Evolutionary conservation across 352 stramenopile genomes (phyloP).

Genomic region (Phytophthora hybrid): DNA sequence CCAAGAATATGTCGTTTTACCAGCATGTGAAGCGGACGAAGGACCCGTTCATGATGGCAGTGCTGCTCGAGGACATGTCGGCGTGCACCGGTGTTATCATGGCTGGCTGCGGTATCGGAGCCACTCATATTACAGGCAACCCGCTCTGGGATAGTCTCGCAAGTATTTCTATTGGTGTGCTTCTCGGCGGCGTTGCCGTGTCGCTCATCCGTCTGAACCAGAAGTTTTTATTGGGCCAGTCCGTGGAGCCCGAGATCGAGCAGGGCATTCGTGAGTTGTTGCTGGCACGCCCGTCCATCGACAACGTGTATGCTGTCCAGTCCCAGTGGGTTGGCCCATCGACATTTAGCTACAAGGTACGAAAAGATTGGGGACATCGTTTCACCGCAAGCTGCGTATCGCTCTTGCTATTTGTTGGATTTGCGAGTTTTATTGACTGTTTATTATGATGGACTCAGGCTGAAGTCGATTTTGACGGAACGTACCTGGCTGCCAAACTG

Average conservation of each 20-base stretch:
- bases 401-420: neutral
- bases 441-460: conserved; percentile 59
- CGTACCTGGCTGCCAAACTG: conserved; percentile 96
- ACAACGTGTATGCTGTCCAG: conserved; percentile 96
- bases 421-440: conserved; percentile 3
- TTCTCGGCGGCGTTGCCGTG: conserved; percentile 95
- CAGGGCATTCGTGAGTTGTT: conserved; percentile 80
- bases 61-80: conserved; percentile 97
- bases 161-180: conserved; percentile 94
- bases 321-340: conserved; percentile 98
- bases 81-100: conserved; percentile 98
- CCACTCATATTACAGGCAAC: conserved; percentile 92
- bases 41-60: conserved; percentile 97
- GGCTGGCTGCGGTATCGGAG: conserved; percentile 93
- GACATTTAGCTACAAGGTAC: conserved; percentile 98
- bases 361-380: neutral
- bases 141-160: conserved; percentile 96
- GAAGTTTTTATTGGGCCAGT: conserved; percentile 96
- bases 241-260: conserved; percentile 94
- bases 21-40: conserved; percentile 82
- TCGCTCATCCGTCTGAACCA: conserved; percentile 96
- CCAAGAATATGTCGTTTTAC: conserved; percentile 71
- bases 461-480: conserved; percentile 99
- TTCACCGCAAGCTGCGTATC: neutral
- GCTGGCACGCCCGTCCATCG: conserved; percentile 91